Conservation (phyloP, 163 green algal genomes). For the Scenedesmus sp. region DNA sequence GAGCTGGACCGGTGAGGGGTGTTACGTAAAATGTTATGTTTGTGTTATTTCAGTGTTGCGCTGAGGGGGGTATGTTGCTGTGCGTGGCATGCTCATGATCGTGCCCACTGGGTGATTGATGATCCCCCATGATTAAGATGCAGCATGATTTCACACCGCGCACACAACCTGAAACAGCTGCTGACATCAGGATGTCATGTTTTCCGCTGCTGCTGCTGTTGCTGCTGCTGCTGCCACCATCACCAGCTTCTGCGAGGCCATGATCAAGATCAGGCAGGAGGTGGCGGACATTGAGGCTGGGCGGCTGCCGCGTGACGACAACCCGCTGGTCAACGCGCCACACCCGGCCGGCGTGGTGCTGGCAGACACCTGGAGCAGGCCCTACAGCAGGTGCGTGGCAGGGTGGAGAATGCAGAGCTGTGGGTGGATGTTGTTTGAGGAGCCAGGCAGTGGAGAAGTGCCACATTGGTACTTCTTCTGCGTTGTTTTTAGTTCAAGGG, state of each 20-base stretch:
- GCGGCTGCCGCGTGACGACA: conserved; percentile 84
- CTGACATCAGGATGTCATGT: not conserved
- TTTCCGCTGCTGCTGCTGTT: not conserved
- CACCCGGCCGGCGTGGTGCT: conserved; percentile 85
- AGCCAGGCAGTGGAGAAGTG: not conserved
- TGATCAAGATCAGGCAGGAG: conserved; percentile 96
- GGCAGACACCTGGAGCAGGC: conserved; percentile 86
- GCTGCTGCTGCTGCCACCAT: conserved; percentile 78
- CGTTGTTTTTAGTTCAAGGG: no score
- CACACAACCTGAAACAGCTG: no score
- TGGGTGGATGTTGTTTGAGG: not conserved
- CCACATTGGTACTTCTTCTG: no score
- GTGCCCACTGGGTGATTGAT: no score
- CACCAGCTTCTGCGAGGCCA: conserved; percentile 89
- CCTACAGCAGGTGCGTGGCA: conserved; percentile 76
- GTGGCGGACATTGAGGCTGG: conserved; percentile 92
- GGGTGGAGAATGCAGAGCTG: not conserved
- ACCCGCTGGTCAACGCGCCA: conserved; percentile 95
- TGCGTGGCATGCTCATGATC: no score
- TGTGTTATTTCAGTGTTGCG: no score
- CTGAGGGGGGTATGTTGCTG: no score
- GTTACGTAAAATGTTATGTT: no score
- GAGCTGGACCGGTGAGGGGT: not conserved
- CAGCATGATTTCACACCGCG: no score
- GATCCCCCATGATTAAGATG: no score